Base-by-base conservation (phyloP, 176 grass and related monocot species). In the Aechmea fasciata region DNA sequence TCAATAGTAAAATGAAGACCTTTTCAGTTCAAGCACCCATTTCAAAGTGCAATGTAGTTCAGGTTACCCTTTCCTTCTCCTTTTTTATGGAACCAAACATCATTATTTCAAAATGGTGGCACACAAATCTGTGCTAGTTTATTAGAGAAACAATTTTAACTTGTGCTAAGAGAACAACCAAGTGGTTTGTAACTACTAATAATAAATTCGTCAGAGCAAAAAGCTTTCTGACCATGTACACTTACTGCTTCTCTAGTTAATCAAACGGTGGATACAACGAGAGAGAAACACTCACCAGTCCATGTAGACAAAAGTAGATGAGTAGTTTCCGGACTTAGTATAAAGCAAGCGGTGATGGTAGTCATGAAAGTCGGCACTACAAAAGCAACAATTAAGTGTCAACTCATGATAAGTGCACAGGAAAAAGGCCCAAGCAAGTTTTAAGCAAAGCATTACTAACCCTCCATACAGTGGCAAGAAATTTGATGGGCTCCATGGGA, bases 401-500 rank as follows among this genome's bases (percentile, higher is more conserved):
- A 69, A 12, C 12, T 51, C 12, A 2, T 48, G 11, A 69, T 23
- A 51, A 24, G 22, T 12, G 11, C n/a, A 50, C n/a, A 69, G 2
- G 9, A 50, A 51, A 24, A 51, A 61, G n/a, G 55, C 55, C 10
- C 55, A 61, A 22, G 10, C 10, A 61, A 61, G 10, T 7, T 61
- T 10, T 18, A 17, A 26, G 20, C 49, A 65, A 5, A 52, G 20
- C 67, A 41, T 18, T 71, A 76, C 88, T 80, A 70, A 96, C 88
- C 93, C 93, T 70, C 93, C 93, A 71, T 96, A 96, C 3, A 96
- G 77, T 57, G 88, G 88, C 73, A 96, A 67, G 79, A 92, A 96
- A 78, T 96, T 96, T 19, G 93, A 96, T 47, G 93, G 93, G 83
- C 86, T 96, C 89, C 88, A 96, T 8, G 93, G 88, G 68, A 96